Percentiles rank a stretch among this genome's conserved stretches.
phyloP scores from a whole-genome alignment of 1,284 basidiomycete genomes.

The Psilocybe mexicana region DNA sequence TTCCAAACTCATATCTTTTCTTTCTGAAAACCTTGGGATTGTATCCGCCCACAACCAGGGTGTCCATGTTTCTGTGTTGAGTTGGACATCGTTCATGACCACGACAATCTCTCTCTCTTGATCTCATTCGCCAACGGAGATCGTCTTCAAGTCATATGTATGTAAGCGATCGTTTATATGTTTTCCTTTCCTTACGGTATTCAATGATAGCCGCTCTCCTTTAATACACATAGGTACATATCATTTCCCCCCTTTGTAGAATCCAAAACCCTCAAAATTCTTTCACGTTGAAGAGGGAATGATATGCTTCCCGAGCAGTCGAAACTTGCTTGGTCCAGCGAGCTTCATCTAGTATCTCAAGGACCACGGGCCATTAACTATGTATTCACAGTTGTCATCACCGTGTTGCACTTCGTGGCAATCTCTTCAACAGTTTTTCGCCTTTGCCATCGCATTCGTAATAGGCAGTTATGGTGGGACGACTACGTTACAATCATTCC shows the following conservation, averaged over 20 bases:
- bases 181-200: too few relatives aligned
- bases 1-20: too few relatives aligned
- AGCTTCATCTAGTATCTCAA: neutral
- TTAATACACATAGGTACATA: neutral
- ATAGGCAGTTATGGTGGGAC: conserved; percentile 20
- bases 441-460: conserved; percentile 13
- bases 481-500: conserved; percentile 17
- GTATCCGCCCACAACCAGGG: too few relatives aligned
- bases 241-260: neutral
- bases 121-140: too few relatives aligned
- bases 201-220: too few relatives aligned
- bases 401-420: conserved; percentile 8
- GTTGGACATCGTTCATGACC: too few relatives aligned
- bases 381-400: neutral
- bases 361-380: neutral
- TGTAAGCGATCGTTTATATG: too few relatives aligned
- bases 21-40: too few relatives aligned
- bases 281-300: neutral
- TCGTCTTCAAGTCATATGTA: too few relatives aligned
- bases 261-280: neutral
- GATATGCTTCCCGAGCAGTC: neutral
- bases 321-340: neutral
- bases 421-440: conserved; percentile 14
- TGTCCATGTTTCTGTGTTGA: too few relatives aligned
- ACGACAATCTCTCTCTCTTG: too few relatives aligned